Conservation (phyloP, 148 eudicot species). For the Chenopodium berlandieri region DNA sequence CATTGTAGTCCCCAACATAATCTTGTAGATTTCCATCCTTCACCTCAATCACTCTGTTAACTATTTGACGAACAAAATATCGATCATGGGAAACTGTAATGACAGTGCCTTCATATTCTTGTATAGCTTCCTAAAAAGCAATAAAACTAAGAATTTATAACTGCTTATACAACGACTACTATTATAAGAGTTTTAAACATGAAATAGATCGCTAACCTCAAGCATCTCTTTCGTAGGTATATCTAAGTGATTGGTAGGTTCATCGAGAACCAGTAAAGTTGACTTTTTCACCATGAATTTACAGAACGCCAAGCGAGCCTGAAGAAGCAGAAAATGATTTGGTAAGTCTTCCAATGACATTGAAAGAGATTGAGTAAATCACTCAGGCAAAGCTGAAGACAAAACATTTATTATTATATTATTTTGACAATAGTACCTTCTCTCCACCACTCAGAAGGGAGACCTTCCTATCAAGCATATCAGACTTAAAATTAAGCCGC, state of each 20-base stretch:
- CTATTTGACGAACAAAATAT: constrained; percentile 87
- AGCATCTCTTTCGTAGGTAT: constrained; percentile 99
- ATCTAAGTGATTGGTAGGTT: constrained; percentile 96
- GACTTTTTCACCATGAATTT: constrained; percentile 97
- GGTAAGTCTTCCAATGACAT: background rate
- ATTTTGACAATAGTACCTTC: constrained; percentile 48
- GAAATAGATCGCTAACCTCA: constrained; percentile 50
- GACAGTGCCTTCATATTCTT: constrained; percentile 84
- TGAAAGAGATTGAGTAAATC: background rate
- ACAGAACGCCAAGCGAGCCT: constrained; percentile 96
- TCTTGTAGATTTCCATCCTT: constrained; percentile 73
- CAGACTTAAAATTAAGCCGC: constrained; percentile 87
- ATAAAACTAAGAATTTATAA: background rate
- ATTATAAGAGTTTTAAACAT: background rate
- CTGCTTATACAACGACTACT: background rate
- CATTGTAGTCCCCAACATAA: constrained; percentile 86
- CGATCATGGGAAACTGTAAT: constrained; percentile 96
- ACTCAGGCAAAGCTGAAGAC: background rate
- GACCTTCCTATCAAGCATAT: constrained; percentile 96
- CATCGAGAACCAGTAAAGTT: constrained; percentile 88
- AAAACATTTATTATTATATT: background rate
- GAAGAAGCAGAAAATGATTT: constrained; percentile 16
- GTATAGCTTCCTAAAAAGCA: constrained; percentile 73
- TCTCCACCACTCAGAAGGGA: constrained; percentile 94
- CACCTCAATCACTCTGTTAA: constrained; percentile 92